Conservation (phyloP, 2,329 filamentous ascomycete genomes). For the Dactylellina sp. region DNA sequence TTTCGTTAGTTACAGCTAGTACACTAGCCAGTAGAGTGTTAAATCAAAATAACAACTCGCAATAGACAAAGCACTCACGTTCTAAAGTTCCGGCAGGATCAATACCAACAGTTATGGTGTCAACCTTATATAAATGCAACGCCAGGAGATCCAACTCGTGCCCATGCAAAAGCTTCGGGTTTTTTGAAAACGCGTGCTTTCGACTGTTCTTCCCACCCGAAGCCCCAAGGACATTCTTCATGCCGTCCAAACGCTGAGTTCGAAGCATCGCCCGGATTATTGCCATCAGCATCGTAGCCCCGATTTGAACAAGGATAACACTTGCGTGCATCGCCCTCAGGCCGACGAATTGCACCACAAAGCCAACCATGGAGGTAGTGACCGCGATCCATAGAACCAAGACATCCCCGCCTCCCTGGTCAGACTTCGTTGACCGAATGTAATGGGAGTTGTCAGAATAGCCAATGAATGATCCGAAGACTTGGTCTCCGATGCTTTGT, state of each 20-base stretch:
- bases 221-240: conserved; percentile 25
- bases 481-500: conserved; percentile 31
- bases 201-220: conserved; percentile 7
- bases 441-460: conserved; percentile 33
- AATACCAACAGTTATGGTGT: conserved; percentile 16
- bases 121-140: conserved; percentile 35
- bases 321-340: conserved; percentile 57
- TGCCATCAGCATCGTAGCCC: conserved; percentile 55
- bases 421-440: conserved; percentile 36
- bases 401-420: not conserved
- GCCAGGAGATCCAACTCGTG: conserved; percentile 45
- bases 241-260: conserved; percentile 31
- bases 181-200: conserved; percentile 18
- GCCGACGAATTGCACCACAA: conserved; percentile 58
- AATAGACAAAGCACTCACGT: no score
- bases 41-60: no score
- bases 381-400: conserved; percentile 29
- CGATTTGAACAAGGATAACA: conserved; percentile 55
- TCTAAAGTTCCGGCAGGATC: conserved; percentile 1
- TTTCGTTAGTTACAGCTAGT: not conserved
- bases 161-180: conserved; percentile 35
- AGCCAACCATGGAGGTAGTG: conserved; percentile 41
- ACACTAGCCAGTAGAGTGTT: no score
- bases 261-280: conserved; percentile 55
- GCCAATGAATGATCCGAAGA: conserved; percentile 51